A percentile compares a stretch with the other conserved stretches of the same genome.
Evolutionary conservation across 2,329 filamentous ascomycete genomes (phyloP).

Genomic region (Neonectria sp.): DNA sequence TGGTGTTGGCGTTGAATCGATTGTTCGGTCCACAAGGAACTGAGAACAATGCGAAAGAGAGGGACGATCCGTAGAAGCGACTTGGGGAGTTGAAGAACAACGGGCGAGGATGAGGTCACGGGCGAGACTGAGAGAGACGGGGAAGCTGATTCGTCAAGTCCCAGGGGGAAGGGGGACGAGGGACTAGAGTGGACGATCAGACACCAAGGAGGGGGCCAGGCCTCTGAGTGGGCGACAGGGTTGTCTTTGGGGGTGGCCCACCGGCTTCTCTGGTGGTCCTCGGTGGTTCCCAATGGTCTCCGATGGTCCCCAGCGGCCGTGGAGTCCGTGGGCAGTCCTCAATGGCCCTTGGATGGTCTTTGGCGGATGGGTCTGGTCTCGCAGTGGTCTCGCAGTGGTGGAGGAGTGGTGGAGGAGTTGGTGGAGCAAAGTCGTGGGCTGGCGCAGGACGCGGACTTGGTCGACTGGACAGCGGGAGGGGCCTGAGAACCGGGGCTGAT

Average conservation of each 20-base stretch:
- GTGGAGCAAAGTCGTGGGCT: slow-evolving; percentile 41
- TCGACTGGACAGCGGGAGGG: slow-evolving; percentile 41
- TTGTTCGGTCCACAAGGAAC: slow-evolving; percentile 49
- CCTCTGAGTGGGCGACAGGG: slow-evolving; percentile 35
- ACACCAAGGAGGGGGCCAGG: slow-evolving; percentile 45
- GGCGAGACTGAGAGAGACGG: slow-evolving; percentile 40
- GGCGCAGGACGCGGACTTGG: slow-evolving; percentile 36
- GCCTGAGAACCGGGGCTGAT: slow-evolving; percentile 31
- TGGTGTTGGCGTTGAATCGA: slow-evolving; percentile 42
- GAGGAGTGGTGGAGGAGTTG: slow-evolving; percentile 25
- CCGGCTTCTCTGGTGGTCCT: slow-evolving; percentile 43
- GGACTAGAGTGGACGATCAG: slow-evolving; percentile 46
- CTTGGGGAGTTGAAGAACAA: slow-evolving; percentile 47
- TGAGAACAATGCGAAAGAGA: slow-evolving; percentile 46
- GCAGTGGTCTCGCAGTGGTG: slow-evolving; percentile 32
- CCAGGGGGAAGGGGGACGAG: slow-evolving; percentile 37
- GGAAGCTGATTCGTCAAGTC: slow-evolving; percentile 45
- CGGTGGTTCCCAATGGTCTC: slow-evolving; percentile 39
- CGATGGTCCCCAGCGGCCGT: slow-evolving; percentile 31
- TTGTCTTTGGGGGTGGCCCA: slow-evolving; percentile 31
- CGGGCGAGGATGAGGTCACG: slow-evolving; percentile 48
- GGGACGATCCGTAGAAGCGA: slow-evolving; percentile 37
- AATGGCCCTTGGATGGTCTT: slow-evolving; percentile 33
- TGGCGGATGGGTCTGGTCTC: slow-evolving; percentile 33
- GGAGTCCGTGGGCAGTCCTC: slow-evolving; percentile 35